Evolutionary conservation across 257 asterid species (phyloP).

Genomic region (Capsicum rhomboideum): DNA sequence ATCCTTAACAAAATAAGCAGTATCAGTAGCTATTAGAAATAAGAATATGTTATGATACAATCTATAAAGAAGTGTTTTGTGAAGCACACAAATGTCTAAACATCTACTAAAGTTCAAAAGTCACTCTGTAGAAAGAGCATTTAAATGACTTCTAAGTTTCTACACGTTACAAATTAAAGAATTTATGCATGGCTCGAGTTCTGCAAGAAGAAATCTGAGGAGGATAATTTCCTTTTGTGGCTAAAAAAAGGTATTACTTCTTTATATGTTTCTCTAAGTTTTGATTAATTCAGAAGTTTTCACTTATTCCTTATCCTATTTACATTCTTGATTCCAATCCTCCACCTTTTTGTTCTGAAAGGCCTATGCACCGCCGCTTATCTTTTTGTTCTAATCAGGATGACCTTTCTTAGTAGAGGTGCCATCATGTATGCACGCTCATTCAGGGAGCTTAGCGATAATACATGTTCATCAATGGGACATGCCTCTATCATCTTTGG

Average conservation of each 20-base stretch:
- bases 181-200: not conserved
- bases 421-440: not conserved
- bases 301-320: not conserved
- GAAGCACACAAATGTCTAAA: too few species aligned
- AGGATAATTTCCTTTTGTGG: not conserved
- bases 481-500: not conserved
- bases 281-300: not conserved
- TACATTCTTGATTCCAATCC: not conserved
- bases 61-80: too few species aligned
- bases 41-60: too few species aligned
- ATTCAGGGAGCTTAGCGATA: not conserved
- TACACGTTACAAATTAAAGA: too few species aligned
- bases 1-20: too few species aligned
- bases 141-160: too few species aligned
- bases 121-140: too few species aligned
- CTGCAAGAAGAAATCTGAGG: not conserved
- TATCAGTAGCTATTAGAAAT: too few species aligned
- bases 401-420: not conserved
- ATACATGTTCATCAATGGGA: not conserved
- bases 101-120: too few species aligned
- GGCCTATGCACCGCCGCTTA: not conserved
- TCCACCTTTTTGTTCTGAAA: not conserved
- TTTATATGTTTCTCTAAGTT: not conserved
- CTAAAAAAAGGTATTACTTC: not conserved
- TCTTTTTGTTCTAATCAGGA: not conserved